Conservation (phyloP, 2,329 filamentous ascomycete species). For the Allantophomopsis cytisporea region DNA sequence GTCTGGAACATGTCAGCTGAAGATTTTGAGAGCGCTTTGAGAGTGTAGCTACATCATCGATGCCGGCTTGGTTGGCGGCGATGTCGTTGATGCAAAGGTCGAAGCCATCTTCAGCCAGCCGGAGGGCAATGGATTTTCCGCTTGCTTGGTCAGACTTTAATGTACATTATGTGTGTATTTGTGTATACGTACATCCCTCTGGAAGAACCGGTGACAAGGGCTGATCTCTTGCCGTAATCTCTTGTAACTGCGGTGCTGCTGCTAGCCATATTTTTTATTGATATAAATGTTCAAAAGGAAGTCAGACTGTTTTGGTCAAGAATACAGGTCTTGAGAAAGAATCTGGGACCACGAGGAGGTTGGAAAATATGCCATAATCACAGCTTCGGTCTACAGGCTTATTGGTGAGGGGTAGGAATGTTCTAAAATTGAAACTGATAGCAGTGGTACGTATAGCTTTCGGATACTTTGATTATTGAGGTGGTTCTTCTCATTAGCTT, state of each 20-base stretch:
- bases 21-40: slow-evolving; percentile 4
- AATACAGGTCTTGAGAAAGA: neutral
- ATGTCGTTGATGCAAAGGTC: slow-evolving; percentile 53
- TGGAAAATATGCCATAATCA: neutral
- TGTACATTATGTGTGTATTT: slow-evolving; percentile 4
- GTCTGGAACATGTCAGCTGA: slow-evolving; percentile 11
- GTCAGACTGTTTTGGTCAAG: neutral
- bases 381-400: neutral
- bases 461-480: neutral
- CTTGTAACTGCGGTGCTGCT: slow-evolving; percentile 12
- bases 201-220: slow-evolving; percentile 24
- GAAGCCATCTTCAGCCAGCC: slow-evolving; percentile 52
- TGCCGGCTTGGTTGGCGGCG: slow-evolving; percentile 31
- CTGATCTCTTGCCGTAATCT: slow-evolving; percentile 18
- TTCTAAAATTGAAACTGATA: neutral
- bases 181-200: slow-evolving; percentile 21
- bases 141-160: slow-evolving; percentile 19
- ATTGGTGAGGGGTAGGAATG: neutral
- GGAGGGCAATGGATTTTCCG: slow-evolving; percentile 47
- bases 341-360: neutral
- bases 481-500: neutral
- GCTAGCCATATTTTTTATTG: slow-evolving; percentile 1
- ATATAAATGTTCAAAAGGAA: neutral
- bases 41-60: slow-evolving; percentile 28
- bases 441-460: neutral